Conservation (phyloP, 352 stramenopile genomes). For the Globisporangium radiosum region DNA sequence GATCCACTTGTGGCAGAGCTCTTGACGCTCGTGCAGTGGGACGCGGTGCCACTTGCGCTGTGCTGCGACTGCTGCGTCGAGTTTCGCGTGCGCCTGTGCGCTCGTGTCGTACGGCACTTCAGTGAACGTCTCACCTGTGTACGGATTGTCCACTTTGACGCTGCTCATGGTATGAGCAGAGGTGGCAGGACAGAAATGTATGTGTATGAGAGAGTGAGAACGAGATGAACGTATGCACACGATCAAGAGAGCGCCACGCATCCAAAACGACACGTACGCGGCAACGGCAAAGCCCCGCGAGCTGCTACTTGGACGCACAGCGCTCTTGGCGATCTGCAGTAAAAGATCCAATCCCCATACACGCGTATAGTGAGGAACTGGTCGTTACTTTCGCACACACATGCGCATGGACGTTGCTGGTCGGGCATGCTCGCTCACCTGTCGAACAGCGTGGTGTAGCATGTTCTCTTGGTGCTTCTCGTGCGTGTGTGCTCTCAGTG, state of each 20-base stretch:
- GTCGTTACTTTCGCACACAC: too few species aligned
- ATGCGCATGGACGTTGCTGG: background rate
- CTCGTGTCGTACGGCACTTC: constrained; percentile 58
- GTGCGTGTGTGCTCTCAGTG: background rate
- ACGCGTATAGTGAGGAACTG: too few species aligned
- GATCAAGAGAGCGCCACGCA: background rate
- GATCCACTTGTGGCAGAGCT: constrained; percentile 60
- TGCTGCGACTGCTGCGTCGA: constrained; percentile 45
- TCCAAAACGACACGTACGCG: background rate
- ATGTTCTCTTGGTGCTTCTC: background rate
- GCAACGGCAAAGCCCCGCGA: constrained; percentile 5
- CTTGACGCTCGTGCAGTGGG: constrained; percentile 49
- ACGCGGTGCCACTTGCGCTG: constrained; percentile 58
- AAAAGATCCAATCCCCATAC: background rate
- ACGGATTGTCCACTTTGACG: constrained; percentile 70
- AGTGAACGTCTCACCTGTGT: constrained; percentile 56
- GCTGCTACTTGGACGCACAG: constrained; percentile 3
- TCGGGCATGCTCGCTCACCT: background rate
- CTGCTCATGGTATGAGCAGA: constrained; percentile 9
- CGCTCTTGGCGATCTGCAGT: constrained; percentile 8
- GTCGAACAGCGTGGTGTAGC: background rate
- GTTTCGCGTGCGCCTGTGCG: constrained; percentile 42
- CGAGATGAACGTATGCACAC: background rate
- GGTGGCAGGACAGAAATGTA: too few species aligned
- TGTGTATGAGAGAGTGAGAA: background rate